Evolutionary conservation across 140 eudicot genomes (phyloP).

Genomic region (Bidens hawaiensis): DNA sequence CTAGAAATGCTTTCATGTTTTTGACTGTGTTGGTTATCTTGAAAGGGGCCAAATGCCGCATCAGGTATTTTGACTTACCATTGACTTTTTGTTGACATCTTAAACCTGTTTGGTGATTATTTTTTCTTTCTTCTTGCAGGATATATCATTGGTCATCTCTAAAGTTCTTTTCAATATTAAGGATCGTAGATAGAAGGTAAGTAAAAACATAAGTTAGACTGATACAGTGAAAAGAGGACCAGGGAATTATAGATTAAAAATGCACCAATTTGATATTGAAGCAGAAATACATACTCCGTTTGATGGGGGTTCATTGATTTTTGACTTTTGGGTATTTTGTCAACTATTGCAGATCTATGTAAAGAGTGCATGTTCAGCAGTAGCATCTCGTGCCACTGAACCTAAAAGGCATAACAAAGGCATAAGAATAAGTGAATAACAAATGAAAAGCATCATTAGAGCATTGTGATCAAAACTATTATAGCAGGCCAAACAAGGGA

Average conservation of each 20-base stretch:
- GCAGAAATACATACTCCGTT: slow-evolving; percentile 94
- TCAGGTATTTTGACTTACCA: no score
- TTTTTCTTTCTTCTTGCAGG: slow-evolving; percentile 46
- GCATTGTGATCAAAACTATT: no score
- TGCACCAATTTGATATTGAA: slow-evolving; percentile 77
- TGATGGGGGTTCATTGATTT: slow-evolving; percentile 90
- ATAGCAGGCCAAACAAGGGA: no score
- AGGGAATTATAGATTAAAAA: slow-evolving; percentile 71
- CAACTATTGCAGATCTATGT: no score
- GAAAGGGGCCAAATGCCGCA: slow-evolving; percentile 96
- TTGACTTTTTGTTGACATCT: no score
- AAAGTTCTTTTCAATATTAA: slow-evolving; percentile 75
- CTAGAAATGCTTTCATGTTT: slow-evolving; percentile 91
- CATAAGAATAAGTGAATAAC: no score
- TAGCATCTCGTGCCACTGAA: no score
- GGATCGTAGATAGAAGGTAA: no score
- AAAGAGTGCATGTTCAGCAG: no score
- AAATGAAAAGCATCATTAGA: no score
- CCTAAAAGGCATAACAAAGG: no score
- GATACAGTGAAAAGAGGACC: slow-evolving; percentile 91
- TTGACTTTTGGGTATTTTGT: no score
- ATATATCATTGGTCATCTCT: slow-evolving; percentile 80
- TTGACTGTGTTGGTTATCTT: slow-evolving; percentile 91
- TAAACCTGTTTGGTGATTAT: not conserved
- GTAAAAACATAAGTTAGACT: slow-evolving; percentile 45